These are phyloP conservation scores for Backusella tarrabulga DNA, from an alignment of 192 early-diverging fungal species.

Conservation along the genomic window DNA sequence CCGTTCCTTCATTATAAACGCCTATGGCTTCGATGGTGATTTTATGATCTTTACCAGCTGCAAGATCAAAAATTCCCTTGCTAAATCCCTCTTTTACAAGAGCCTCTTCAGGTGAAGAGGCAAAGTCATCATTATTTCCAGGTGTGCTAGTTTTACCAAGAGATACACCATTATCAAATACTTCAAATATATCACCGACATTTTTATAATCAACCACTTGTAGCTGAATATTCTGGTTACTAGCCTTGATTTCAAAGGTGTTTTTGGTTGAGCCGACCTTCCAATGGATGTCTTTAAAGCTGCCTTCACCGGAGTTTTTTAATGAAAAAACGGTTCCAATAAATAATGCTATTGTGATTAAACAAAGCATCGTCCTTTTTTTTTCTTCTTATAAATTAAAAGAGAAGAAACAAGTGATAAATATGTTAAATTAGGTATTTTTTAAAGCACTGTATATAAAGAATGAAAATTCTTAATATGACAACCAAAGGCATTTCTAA, in stretches of 20 bases:
- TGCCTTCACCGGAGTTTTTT: not conserved
- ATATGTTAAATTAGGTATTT: no score
- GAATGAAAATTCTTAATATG: no score
- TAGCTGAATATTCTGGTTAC: constrained; percentile 12
- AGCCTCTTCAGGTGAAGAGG: constrained; percentile 29
- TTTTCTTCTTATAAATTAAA: constrained; percentile 3
- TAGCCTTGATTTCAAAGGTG: constrained; percentile 14
- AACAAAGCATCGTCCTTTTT: not conserved
- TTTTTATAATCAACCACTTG: constrained; percentile 34
- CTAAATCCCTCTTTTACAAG: constrained; percentile 24
- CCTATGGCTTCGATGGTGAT: constrained; percentile 28
- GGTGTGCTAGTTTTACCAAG: constrained; percentile 16
- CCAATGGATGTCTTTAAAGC: constrained; percentile 22
- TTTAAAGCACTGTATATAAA: no score
- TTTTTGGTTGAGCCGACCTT: constrained; percentile 10
- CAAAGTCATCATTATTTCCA: constrained; percentile 13
- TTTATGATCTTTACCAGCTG: constrained; percentile 23
- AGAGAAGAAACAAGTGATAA: no score
- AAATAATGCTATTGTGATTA: constrained; percentile 8
- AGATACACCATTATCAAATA: constrained; percentile 27
- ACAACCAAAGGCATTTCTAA: no score
- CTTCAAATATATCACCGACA: constrained; percentile 27
- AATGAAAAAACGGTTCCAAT: not conserved
- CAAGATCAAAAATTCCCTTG: constrained; percentile 17
- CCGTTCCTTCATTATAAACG: constrained; percentile 23